Base-by-base conservation (phyloP, 169 alveolate species). In the Amoebophrya sp. region DNA sequence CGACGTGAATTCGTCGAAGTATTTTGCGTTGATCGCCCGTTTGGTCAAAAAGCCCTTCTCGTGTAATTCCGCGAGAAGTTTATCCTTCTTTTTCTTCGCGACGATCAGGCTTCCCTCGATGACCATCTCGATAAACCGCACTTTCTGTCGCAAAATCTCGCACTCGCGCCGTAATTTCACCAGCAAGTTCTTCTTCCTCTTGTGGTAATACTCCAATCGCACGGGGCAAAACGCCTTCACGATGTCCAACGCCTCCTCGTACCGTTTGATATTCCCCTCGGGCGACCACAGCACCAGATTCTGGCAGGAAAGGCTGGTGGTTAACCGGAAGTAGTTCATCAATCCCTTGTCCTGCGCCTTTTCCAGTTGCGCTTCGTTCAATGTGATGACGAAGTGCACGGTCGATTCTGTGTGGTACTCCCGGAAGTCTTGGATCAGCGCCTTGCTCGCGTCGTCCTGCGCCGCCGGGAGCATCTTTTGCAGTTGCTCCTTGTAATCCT, bases 381-480 rank as follows among this genome's bases (percentile, higher is more conserved):
- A n/a, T 0, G 77, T 90, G 89, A 53, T 40, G 39, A 89, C 77
- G 83, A 66, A 66, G 35, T 66, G 83, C 83, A 66, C 83, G 10
- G 29, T 66, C 35, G 12, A 12, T 66, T 66, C 83, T 3, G 83
- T 66, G 83, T 66, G 83, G 83, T 66, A 66, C 83, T 66, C 83
- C 32, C 83, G 83, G 18, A 66, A 66, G 35, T 66, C 83, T n/a
- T 55, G 39, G 29, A n/a, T 3, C 32, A 94, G 89, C 77, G 41
- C 91, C 83, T 77, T 93, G 23, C 90, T 92, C 54, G 90, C 91
- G 83, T 92, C 95, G 41, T 92, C 83, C 23, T 94, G 93, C 47
- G 95, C 94, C 66, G 95, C 94, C 10, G 95, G 92, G 33, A 54
- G 92, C 14, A 93, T 90, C 77, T 92, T 94, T 47, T 47, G 66